Percentiles rank a stretch among this genome's conserved stretches.
Conservation (phyloP, 129 eudicot genomes). For the Gnaphalium uliginosum region DNA sequence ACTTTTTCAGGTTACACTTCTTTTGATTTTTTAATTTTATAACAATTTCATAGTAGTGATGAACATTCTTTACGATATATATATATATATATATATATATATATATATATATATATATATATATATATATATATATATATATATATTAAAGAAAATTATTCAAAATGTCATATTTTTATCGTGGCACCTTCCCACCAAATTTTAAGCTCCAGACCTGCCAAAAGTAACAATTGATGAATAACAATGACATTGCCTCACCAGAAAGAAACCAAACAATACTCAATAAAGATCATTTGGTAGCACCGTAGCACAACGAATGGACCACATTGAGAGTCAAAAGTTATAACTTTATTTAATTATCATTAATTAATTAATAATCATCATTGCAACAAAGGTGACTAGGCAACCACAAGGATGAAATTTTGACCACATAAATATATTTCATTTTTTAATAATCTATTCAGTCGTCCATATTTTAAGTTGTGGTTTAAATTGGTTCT, state of each 20-base stretch:
- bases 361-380: too few relatives aligned
- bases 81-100: too few relatives aligned
- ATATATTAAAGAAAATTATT: too few relatives aligned
- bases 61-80: too few relatives aligned
- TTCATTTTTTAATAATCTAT: neutral
- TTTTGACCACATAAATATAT: slow-evolving; percentile 31
- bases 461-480: neutral
- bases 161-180: too few relatives aligned
- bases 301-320: neutral
- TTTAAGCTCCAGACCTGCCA: neutral
- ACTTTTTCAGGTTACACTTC: too few relatives aligned
- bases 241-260: neutral
- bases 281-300: neutral
- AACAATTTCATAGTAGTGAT: too few relatives aligned
- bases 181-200: too few relatives aligned
- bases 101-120: too few relatives aligned
- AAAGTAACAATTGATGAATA: neutral
- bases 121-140: too few relatives aligned
- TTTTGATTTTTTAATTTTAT: too few relatives aligned
- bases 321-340: slow-evolving; percentile 22
- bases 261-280: neutral
- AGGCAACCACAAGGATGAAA: slow-evolving; percentile 39
- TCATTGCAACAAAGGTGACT: slow-evolving; percentile 25
- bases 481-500: slow-evolving; percentile 26
- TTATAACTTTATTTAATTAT: slow-evolving; percentile 6